These are phyloP conservation scores for Neostapfia colusana DNA, from an alignment of 176 grass and related monocot species.

Conservation along the genomic window DNA sequence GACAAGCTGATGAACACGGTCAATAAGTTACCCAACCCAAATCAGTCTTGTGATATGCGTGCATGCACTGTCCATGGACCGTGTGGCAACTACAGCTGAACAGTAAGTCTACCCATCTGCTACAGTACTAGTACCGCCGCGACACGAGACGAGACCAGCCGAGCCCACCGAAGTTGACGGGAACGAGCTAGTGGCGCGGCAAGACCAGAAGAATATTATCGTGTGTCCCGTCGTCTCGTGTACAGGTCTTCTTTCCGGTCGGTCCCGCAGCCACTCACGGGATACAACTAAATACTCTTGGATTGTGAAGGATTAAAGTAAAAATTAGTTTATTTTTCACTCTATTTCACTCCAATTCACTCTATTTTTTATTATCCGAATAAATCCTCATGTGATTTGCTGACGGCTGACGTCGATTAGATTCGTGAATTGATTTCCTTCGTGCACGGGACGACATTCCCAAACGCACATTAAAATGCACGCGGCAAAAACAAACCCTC, in stretches of 20 bases:
- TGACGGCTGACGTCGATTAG: background rate
- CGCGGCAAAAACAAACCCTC: background rate
- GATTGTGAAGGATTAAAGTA: no score
- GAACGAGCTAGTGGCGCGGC: background rate
- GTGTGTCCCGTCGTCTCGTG: background rate
- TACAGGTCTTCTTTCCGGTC: background rate
- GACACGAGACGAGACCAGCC: background rate
- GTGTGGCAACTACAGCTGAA: background rate
- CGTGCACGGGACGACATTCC: background rate
- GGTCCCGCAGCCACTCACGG: no score
- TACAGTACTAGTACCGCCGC: background rate
- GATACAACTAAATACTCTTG: no score
- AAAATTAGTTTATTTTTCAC: no score
- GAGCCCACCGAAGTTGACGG: background rate
- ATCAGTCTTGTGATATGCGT: background rate
- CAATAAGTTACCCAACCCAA: no score
- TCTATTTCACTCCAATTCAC: no score
- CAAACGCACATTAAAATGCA: background rate
- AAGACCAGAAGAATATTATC: constrained; percentile 12
- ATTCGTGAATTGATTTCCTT: background rate
- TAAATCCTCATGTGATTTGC: background rate
- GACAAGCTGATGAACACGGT: background rate
- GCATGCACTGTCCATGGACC: background rate
- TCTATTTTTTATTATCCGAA: no score
- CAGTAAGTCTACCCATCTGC: background rate